Conservation (phyloP, 805 yeast species). For the Spathaspora boniae region DNA sequence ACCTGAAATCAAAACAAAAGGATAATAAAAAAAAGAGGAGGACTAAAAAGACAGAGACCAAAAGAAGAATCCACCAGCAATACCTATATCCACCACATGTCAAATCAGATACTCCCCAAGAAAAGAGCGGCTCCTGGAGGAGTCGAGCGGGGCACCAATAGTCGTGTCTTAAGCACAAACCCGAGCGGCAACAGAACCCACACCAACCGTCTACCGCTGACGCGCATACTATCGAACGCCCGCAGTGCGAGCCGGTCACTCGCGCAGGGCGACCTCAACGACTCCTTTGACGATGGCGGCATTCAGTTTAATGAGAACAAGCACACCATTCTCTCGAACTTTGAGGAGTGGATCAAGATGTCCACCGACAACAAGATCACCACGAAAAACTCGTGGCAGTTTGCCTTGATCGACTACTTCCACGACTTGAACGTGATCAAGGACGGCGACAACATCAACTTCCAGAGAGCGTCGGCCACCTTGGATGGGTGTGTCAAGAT, state of each 20-base stretch:
- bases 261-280: slow-evolving; percentile 17
- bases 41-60: too few relatives aligned
- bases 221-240: slow-evolving; percentile 11
- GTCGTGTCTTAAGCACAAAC: not conserved
- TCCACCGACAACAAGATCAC: slow-evolving; percentile 49
- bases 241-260: slow-evolving; percentile 17
- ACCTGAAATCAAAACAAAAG: too few relatives aligned
- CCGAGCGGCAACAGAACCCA: slow-evolving; percentile 5
- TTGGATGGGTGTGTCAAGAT: slow-evolving; percentile 93
- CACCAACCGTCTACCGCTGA: slow-evolving; percentile 8
- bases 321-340: slow-evolving; percentile 40
- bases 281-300: slow-evolving; percentile 33
- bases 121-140: slow-evolving; percentile 5
- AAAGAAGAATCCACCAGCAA: too few relatives aligned
- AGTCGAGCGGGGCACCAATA: slow-evolving; percentile 1
- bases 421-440: slow-evolving; percentile 46
- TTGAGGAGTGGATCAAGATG: slow-evolving; percentile 49
- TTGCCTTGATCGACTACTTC: slow-evolving; percentile 50
- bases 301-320: slow-evolving; percentile 41
- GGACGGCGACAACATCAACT: slow-evolving; percentile 59
- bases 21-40: too few relatives aligned
- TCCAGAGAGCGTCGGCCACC: slow-evolving; percentile 88
- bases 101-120: slow-evolving; percentile 7
- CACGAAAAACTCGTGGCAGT: slow-evolving; percentile 46
- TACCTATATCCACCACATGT: too few relatives aligned